phyloP scores from a whole-genome alignment of 768 basidiomycete genomes.

The Austroboletus eburneus region DNA sequence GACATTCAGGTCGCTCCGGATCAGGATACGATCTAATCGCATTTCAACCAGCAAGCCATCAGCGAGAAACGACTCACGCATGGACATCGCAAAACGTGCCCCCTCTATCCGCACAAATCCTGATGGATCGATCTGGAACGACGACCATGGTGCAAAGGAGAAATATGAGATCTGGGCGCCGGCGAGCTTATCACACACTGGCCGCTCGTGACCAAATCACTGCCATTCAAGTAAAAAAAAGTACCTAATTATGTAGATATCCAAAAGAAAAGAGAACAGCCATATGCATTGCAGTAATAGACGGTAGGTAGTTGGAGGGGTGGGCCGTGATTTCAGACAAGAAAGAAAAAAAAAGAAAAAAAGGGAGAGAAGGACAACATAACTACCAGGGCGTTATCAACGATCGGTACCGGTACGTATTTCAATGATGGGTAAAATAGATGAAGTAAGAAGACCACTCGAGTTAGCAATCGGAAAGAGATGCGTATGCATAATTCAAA shows the following conservation, averaged over 20 bases:
- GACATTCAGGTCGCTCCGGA: conserved; percentile 51
- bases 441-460: conserved; percentile 7
- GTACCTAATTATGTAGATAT: too few relatives aligned
- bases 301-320: conserved; percentile 3
- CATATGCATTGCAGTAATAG: conserved; percentile 18
- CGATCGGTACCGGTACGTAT: conserved; percentile 17
- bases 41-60: background rate
- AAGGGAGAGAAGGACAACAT: conserved; percentile 20
- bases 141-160: conserved; percentile 9
- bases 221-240: too few relatives aligned
- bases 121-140: conserved; percentile 72
- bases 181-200: too few relatives aligned
- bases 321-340: background rate
- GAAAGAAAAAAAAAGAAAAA: conserved; percentile 5
- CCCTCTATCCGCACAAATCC: conserved; percentile 84
- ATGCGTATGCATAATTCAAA: conserved; percentile 4
- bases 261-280: conserved; percentile 9
- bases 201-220: too few relatives aligned
- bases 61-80: conserved; percentile 45
- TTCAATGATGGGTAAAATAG: conserved; percentile 19
- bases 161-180: too few relatives aligned
- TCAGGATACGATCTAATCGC: conserved; percentile 65
- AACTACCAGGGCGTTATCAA: conserved; percentile 19
- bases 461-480: conserved; percentile 14
- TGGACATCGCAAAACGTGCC: conserved; percentile 92